Conservation (phyloP, 441 rosid genomes). For the Rhodomyrtus psidioides region DNA sequence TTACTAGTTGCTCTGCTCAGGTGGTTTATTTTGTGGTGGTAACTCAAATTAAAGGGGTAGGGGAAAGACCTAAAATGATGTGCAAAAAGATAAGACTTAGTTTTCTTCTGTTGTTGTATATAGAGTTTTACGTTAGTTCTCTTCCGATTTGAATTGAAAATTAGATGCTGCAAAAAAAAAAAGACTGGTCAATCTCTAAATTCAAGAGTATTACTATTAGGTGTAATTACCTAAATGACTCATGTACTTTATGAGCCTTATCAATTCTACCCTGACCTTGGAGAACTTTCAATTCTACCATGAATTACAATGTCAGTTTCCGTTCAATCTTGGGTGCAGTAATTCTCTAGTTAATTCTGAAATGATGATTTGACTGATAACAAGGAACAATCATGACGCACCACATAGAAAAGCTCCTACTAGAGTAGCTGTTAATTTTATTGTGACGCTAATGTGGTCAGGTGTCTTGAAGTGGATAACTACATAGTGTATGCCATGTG, state of each 20-base stretch:
- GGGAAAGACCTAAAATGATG: neutral
- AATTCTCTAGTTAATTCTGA: neutral
- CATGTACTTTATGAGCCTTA: neutral
- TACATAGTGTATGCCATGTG: neutral
- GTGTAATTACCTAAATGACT: neutral
- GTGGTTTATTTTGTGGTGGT: neutral
- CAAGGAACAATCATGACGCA: neutral
- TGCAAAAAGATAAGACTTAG: neutral
- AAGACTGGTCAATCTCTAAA: neutral
- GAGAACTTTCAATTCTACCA: neutral
- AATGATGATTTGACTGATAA: neutral
- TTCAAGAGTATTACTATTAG: neutral
- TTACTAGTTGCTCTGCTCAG: neutral
- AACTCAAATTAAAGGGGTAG: neutral
- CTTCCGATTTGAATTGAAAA: neutral
- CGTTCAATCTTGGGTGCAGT: neutral
- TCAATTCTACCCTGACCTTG: neutral
- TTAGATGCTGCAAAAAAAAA: neutral
- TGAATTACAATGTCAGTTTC: neutral
- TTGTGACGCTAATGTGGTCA: neutral
- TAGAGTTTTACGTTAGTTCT: neutral
- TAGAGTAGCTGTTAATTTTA: too few relatives aligned
- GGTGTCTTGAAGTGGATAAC: neutral
- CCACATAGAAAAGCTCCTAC: too few relatives aligned
- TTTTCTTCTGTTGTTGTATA: neutral